Evolutionary conservation across 495 filamentous ascomycete species (phyloP), one percentile per base, ranked within the genome.

Genomic region (Gamarada debralockiae): DNA sequence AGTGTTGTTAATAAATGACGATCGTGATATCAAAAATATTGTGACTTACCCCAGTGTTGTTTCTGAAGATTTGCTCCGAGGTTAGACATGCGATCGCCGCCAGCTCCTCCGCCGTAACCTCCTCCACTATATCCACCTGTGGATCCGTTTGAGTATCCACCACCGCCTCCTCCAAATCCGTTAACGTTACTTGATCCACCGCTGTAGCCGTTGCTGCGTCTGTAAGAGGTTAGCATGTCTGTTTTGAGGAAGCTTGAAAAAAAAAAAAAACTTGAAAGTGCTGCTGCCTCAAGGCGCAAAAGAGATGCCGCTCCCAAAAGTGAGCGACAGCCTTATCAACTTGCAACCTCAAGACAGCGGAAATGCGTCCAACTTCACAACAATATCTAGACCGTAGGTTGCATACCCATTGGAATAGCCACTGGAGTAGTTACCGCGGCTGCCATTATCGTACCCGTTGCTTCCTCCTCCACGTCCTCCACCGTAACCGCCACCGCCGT

Each of bases 81-180:
- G 70, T 86, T 85, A 59, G 83, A 85, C 93, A 98, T 98, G 65
- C 87, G 84, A 72, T 98, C 93, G 69, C 89, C 90, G 57, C 88
- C 84, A 52, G 74, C 81, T 46, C 73, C 80, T 21, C 72, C 72
- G 20, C 77, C 77, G 47, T 76, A 74, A 22, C 73, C 74, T 22
- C 73, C 73, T 29, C 75, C 73, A 10, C 73, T 71, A 24, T 74
- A 47, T 14, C 47, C 38, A 25, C 50, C 54, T 21, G 13, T 73
- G 31, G 45, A 48, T 20, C 55, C 55, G 20, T 64, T 58, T 15
- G 52, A 52, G 22, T 70, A 64, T 38, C 64, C 66, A 9, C 73
- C 72, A 23, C 75, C 65, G 10, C 72, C 73, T 25, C 75, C 72
- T 5, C 48, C 24, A 33, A 29, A 34, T 9, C 56, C 55, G n/a